Base-by-base conservation (phyloP, 352 stramenopile genomes). In the Globisporangium alternatum region DNA sequence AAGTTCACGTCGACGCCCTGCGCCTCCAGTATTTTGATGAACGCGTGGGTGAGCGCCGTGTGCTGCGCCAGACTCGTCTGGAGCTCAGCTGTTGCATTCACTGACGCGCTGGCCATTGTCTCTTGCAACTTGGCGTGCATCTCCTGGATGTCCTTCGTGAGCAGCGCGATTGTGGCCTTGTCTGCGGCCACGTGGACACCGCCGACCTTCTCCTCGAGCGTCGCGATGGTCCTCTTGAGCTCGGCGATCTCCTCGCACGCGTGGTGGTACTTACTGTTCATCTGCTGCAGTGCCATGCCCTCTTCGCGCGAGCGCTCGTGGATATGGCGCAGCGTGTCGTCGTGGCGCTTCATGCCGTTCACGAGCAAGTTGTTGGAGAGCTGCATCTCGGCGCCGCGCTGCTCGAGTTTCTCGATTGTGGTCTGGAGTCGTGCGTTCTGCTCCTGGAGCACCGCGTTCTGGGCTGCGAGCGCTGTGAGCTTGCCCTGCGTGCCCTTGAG, bases 231-330 rank as follows among this genome's bases (percentile, higher is more conserved):
- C 35, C 78, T 78, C 58, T 89, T 89, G 22, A 91, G 74, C 62
- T 92, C 83, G 0, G 76, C 74, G 21, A 92, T 84, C 67, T 91
- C 81, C 8, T 93, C 84, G 58, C 78, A 86, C 3, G 80, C 80
- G 48, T 86, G 80, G 44, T 86, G 77, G 61, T 90, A 93, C 49
- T 86, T 80, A 44, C 69, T 74, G 22, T 75, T 80, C 25, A 90
- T 71, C 44, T 86, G 77, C 53, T 85, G 67, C 0, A 90, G 49
- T 2, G 72, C 74, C 19, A 74, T 69, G 13, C 69, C 70, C 43
- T 91, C 84, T 58, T 86, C 78, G 19, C 81, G 66, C 2, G 75
- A 85, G 2, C 75, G 78, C 35, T 88, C 76, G 44, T 87, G 76
- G 10, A 81, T 72, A 19, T 78, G 78, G n/a, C 74, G 77, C n/a